Evolutionary conservation across 31 red algal genomes (phyloP).

Genomic region (Asparagopsis taxiformis): DNA sequence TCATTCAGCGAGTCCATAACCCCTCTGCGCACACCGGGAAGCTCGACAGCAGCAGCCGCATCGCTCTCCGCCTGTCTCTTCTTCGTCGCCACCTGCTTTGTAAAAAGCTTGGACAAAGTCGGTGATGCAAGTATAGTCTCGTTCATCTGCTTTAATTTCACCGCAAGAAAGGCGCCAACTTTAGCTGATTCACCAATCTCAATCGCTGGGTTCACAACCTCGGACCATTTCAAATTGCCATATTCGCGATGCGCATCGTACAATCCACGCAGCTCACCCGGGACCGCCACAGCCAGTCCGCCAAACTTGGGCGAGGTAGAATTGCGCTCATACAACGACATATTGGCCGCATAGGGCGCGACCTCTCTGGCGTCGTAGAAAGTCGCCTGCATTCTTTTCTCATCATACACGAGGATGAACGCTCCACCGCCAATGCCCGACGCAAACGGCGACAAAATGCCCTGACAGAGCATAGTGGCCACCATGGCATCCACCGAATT

Average conservation of each 20-base stretch:
- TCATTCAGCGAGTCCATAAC: constrained; percentile 39
- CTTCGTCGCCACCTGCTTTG: constrained; percentile 46
- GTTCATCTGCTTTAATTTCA: constrained; percentile 62
- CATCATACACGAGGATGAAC: constrained; percentile 64
- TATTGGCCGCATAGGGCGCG: constrained; percentile 59
- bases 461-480: constrained; percentile 85
- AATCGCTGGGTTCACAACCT: constrained; percentile 67
- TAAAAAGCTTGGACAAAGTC: constrained; percentile 60
- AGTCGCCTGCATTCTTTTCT: neutral
- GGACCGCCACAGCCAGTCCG: constrained; percentile 87
- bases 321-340: constrained; percentile 18
- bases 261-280: constrained; percentile 83
- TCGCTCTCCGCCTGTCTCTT: constrained; percentile 39
- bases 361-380: constrained; percentile 92
- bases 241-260: constrained; percentile 61
- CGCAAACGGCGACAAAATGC: constrained; percentile 83
- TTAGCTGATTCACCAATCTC: constrained; percentile 61
- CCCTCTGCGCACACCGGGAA: constrained; percentile 30
- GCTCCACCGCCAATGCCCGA: constrained; percentile 87
- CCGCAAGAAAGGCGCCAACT: constrained; percentile 68
- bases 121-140: constrained; percentile 59
- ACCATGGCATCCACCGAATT: constrained; percentile 95
- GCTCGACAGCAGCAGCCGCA: constrained; percentile 45
- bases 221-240: constrained; percentile 73
- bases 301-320: constrained; percentile 55